These are phyloP conservation scores for Geum urbanum DNA, from an alignment of 306 rosid species.

Conservation along the genomic window DNA sequence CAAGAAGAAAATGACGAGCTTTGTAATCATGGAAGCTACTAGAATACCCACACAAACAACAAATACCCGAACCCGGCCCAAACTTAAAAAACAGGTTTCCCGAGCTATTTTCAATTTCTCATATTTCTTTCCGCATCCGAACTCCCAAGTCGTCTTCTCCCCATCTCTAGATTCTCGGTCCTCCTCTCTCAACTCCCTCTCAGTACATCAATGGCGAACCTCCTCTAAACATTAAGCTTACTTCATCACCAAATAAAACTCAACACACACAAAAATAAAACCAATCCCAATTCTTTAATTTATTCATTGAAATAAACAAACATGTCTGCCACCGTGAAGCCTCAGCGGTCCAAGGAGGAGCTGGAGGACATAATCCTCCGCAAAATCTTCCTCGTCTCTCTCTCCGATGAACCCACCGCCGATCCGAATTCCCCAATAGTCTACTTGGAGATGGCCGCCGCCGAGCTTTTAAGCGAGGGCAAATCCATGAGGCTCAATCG, in stretches of 20 bases:
- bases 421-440: constrained; percentile 48
- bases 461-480: constrained; percentile 85
- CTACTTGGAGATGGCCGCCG: constrained; percentile 77
- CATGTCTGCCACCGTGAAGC: constrained; percentile 62
- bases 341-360: constrained; percentile 72
- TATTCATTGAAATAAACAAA: neutral
- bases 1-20: no score
- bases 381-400: constrained; percentile 69
- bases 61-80: no score
- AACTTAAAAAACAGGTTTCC: no score
- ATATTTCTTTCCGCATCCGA: no score
- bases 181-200: no score
- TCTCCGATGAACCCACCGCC: constrained; percentile 43
- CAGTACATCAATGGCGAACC: no score
- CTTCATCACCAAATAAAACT: neutral
- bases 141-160: no score
- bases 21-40: no score
- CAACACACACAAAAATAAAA: neutral
- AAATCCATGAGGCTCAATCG: constrained; percentile 57
- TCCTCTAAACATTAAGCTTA: neutral
- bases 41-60: no score
- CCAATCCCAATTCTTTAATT: neutral
- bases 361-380: constrained; percentile 83
- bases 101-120: no score
- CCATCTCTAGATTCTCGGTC: no score